phyloP scores from a whole-genome alignment of 2,329 filamentous ascomycete genomes.

The Ophiostoma ips region DNA sequence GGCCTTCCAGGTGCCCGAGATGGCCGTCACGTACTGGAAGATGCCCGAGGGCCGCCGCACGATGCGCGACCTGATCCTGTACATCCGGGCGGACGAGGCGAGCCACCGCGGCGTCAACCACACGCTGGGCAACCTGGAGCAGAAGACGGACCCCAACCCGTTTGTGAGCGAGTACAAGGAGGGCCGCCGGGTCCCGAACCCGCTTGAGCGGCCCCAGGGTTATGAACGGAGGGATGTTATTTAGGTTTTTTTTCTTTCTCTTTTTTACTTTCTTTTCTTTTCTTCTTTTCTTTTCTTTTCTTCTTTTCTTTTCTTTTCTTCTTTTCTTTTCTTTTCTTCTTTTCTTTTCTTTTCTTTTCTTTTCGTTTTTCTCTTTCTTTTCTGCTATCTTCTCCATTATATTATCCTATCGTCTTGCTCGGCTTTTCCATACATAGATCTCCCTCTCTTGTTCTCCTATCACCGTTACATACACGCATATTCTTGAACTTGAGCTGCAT shows the following conservation, averaged over 20 bases:
- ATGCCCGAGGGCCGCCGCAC: slow-evolving; percentile 74
- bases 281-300: neutral
- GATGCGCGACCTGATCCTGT: slow-evolving; percentile 77
- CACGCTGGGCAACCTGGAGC: slow-evolving; percentile 77
- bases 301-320: neutral
- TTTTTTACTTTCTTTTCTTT: neutral
- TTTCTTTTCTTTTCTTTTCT: no score
- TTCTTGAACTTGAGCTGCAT: no score
- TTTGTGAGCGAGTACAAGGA: slow-evolving; percentile 77
- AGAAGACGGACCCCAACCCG: slow-evolving; percentile 79
- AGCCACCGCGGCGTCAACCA: slow-evolving; percentile 93
- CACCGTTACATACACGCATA: no score
- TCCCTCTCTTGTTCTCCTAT: no score
- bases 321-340: no score
- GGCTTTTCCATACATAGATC: no score
- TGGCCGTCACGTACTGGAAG: slow-evolving; percentile 84
- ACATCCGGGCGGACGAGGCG: slow-evolving; percentile 66
- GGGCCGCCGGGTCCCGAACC: slow-evolving; percentile 49
- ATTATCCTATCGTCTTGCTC: no score
- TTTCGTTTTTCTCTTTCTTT: no score
- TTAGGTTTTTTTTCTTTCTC: neutral
- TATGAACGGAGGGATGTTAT: slow-evolving; percentile 78
- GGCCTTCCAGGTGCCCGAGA: slow-evolving; percentile 66
- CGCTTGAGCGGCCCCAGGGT: slow-evolving; percentile 50
- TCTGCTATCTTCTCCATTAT: no score